Conservation (phyloP, 2,329 filamentous ascomycete species). For the Pyrenochaeta sp. region DNA sequence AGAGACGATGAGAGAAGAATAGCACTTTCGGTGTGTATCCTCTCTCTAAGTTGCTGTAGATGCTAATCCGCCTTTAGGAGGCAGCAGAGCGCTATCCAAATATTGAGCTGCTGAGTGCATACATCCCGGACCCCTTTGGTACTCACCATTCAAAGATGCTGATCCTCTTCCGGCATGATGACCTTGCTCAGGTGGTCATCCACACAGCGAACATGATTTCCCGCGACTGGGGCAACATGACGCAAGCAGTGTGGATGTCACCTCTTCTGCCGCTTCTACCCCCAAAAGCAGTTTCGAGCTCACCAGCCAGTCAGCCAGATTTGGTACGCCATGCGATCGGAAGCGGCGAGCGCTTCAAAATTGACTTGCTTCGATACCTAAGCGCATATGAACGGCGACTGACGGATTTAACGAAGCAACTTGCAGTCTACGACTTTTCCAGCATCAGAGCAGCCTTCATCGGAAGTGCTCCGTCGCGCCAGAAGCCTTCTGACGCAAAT, state of each 20-base stretch:
- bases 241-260: conserved; percentile 82
- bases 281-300: not conserved
- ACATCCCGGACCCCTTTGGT: conserved; percentile 83
- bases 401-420: conserved; percentile 63
- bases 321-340: conserved; percentile 54
- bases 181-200: conserved; percentile 79
- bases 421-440: conserved; percentile 74
- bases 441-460: conserved; percentile 74
- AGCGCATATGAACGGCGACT: conserved; percentile 71
- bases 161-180: conserved; percentile 79
- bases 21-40: conserved; percentile 62
- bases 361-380: conserved; percentile 77
- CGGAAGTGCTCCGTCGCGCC: conserved; percentile 78
- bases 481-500: conserved; percentile 58
- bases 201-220: conserved; percentile 93
- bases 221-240: conserved; percentile 88
- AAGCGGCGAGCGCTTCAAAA: conserved; percentile 75
- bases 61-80: conserved; percentile 57
- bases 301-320: not conserved
- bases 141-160: conserved; percentile 90
- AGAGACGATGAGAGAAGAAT: conserved; percentile 69
- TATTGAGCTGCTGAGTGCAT: conserved; percentile 75
- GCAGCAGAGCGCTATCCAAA: conserved; percentile 70
- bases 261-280: conserved; percentile 68
- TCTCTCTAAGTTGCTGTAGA: not conserved